These are phyloP conservation scores for Monosporascus sp. DNA, from an alignment of 2,329 filamentous ascomycete species.

Conservation along the genomic window DNA sequence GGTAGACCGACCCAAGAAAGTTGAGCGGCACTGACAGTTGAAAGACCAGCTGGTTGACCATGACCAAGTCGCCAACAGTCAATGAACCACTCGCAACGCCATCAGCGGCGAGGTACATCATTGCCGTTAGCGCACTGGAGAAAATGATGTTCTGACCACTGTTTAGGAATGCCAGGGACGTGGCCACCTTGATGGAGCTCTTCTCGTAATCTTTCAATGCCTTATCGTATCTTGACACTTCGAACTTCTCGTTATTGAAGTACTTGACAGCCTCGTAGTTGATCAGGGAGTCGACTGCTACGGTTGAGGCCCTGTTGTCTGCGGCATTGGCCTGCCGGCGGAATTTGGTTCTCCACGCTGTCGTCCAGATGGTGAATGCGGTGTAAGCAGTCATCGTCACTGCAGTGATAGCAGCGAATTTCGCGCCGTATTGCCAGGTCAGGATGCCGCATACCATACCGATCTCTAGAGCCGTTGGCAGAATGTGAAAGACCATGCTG, in stretches of 20 bases:
- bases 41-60: conserved; percentile 98
- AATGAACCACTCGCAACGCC: conserved; percentile 77
- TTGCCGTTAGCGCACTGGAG: conserved; percentile 83
- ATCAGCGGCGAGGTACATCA: conserved; percentile 96
- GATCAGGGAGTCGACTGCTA: conserved; percentile 93
- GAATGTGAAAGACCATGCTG: conserved; percentile 97
- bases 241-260: conserved; percentile 97
- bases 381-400: conserved; percentile 90
- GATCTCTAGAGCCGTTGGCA: conserved; percentile 91
- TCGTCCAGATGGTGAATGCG: conserved; percentile 95
- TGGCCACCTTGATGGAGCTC: conserved; percentile 94
- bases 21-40: conserved; percentile 95
- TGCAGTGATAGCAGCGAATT: conserved; percentile 87
- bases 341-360: conserved; percentile 95
- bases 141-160: conserved; percentile 97
- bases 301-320: conserved; percentile 90
- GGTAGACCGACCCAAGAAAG: conserved; percentile 96
- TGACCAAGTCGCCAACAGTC: conserved; percentile 92
- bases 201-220: conserved; percentile 83
- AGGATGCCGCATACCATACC: conserved; percentile 92
- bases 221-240: conserved; percentile 84
- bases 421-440: conserved; percentile 88
- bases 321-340: conserved; percentile 91
- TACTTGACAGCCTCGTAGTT: conserved; percentile 99
- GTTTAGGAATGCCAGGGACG: conserved; percentile 88